Base-by-base conservation (phyloP, 768 basidiomycete genomes). In the Pisolithus microcarpus region DNA sequence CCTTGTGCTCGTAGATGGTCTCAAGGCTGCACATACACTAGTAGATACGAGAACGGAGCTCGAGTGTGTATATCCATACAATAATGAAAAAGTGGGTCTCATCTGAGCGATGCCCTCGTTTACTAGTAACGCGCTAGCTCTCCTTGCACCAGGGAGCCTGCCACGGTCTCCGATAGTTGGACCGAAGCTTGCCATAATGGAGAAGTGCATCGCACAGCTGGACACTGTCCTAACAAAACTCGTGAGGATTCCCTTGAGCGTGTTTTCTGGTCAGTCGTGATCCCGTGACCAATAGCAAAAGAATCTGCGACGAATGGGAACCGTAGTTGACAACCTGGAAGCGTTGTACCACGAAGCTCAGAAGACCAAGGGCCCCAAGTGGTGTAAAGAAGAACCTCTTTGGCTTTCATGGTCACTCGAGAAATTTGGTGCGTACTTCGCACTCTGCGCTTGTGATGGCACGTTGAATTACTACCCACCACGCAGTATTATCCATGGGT, bases 391-490 rank as follows among this genome's bases (percentile, higher is more conserved):
- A 55, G 85, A 90, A 53, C 82, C 86, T 1, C 70, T 91, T 40
- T 91, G 89, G 89, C 69, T 78, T 23, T 89, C 88, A 10, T 91
- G 89, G 89, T 72, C 89, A 0, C 67, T 91, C 24, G 84, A 86
- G 57, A 85, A 79, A 65, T 89, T 91, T 51, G 85, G 89, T 86
- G 52, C 38, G 72, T 61, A 47, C 18, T 31, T 38, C 38, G 40
- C 38, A 8, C 23, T 43, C 4, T 23, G 23, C 5, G 16, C 11
- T 26, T 39, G 16, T 16, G 15, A 19, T 13, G 21, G 6, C n/a
- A 4, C 13, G 21, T 11, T 11, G 10, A 9, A 26, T 24, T 26
- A 10, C 13, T 11, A 31, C 11, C 10, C 11, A 2, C 11, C 13
- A 3, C 15, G 18, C 15, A 44, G 43, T 44, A 16, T 44, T 44